Evolutionary conservation across 2,329 filamentous ascomycete species (phyloP), one percentile per base, ranked within the genome.

Genomic region (Talaromyces marneffei): DNA sequence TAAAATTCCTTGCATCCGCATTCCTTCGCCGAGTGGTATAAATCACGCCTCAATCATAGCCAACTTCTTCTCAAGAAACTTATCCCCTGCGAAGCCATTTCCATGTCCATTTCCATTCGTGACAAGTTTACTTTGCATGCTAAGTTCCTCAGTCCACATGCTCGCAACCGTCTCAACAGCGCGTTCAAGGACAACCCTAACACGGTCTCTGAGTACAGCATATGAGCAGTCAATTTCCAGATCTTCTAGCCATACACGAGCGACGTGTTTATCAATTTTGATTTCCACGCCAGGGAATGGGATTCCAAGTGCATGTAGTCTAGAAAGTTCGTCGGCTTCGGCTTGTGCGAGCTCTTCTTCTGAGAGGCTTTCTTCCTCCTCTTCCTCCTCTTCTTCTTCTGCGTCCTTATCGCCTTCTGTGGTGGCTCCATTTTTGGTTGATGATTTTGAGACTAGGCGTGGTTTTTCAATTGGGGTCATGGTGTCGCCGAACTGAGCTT

Each of bases 401-500:
- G 74, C 70, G 1, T 66, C 71, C 61, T 76, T 68, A 12, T 67
- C 33, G 10, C 10, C 65, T 4, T 68, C 67, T 42, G 35, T 16
- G 16, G 27, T 10, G 10, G 60, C 27, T 0, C 29, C 48, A 9
- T 54, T 66, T 23, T 64, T 23, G 5, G 48, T 57, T 3, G 65
- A 65, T 31, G 68, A 64, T 10, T 64, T 61, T 1, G 65, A 53
- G 8, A 59, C 73, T 39, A 78, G 68, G 73, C 73, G 86, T 83
- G 63, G 91, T 78, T 70, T 78, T 23, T 87, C 83, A 66, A 97
- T 89, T 4, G 93, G 92, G 0, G 84, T 81, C 61, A 97, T 87
- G 63, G 91, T 88, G 65, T 94, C 88, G 64, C 94, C 94, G 71
- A 99, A 99, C 74, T 99, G 94, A 2, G 92, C 90, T 79, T 99